Evolutionary conservation across 805 yeast species (phyloP).

Genomic region (Candida saitoana): DNA sequence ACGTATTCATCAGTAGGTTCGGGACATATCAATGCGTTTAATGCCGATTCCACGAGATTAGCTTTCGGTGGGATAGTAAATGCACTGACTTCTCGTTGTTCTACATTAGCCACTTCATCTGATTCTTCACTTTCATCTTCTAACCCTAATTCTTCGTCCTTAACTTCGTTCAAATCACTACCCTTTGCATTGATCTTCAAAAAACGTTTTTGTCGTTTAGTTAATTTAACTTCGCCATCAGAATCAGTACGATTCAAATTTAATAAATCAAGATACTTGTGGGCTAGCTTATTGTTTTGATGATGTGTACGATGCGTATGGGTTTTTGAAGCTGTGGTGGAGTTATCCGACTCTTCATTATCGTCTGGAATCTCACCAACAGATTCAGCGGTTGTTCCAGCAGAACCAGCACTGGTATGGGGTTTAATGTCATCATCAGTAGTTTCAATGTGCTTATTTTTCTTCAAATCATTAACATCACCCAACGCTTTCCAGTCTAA

Average conservation of each 20-base stretch:
- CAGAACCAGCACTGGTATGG: conserved; percentile 6
- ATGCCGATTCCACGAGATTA: conserved; percentile 38
- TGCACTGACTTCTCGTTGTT: conserved; percentile 11
- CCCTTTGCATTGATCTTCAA: conserved; percentile 21
- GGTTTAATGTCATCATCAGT: conserved; percentile 3
- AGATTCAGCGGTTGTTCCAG: conserved; percentile 11
- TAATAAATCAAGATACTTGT: conserved; percentile 15
- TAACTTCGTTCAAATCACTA: conserved; percentile 10
- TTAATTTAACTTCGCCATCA: neutral
- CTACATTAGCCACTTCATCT: conserved; percentile 7
- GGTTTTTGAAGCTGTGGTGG: neutral
- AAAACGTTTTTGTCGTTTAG: conserved; percentile 16
- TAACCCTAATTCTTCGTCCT: conserved; percentile 3
- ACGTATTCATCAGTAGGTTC: conserved; percentile 32
- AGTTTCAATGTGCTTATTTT: conserved; percentile 9
- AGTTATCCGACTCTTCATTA: conserved; percentile 3
- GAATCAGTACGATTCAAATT: conserved; percentile 9
- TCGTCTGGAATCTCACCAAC: conserved; percentile 32
- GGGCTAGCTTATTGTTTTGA: conserved; percentile 1
- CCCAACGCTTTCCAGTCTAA: conserved; percentile 43
- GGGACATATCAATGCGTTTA: conserved; percentile 38
- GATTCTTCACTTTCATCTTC: conserved; percentile 7
- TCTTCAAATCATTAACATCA: conserved; percentile 28
- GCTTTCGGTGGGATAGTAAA: conserved; percentile 45
- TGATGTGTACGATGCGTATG: neutral